Conservation (phyloP, 1,139 yeast species). For the Kodamaea arcana region DNA sequence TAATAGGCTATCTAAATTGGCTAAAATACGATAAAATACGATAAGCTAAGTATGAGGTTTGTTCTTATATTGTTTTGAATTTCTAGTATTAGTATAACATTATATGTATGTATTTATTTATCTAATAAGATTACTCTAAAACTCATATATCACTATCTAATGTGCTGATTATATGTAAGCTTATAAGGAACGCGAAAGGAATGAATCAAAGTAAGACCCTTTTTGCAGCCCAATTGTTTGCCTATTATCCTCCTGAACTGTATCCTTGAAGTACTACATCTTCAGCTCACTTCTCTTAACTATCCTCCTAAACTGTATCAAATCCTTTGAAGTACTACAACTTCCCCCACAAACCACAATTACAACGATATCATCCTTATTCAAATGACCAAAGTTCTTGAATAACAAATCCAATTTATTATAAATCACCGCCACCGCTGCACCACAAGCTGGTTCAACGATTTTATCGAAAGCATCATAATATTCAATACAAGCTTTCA, state of each 20-base stretch:
- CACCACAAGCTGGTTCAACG: slow-evolving; percentile 78
- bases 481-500: slow-evolving; percentile 46
- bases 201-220: too few relatives aligned
- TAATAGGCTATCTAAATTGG: too few relatives aligned
- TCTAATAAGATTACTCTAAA: too few relatives aligned
- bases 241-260: too few relatives aligned
- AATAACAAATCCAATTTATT: slow-evolving; percentile 31
- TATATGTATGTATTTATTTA: background rate
- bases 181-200: too few relatives aligned
- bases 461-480: slow-evolving; percentile 47
- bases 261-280: too few relatives aligned
- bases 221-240: too few relatives aligned
- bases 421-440: slow-evolving; percentile 53
- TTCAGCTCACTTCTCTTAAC: slow-evolving; percentile 13
- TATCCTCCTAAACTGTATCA: slow-evolving; percentile 12
- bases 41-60: too few relatives aligned
- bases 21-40: too few relatives aligned
- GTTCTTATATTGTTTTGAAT: too few relatives aligned
- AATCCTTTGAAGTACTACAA: slow-evolving; percentile 26
- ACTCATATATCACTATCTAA: too few relatives aligned
- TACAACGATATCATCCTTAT: slow-evolving; percentile 48
- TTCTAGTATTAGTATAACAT: background rate
- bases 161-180: too few relatives aligned
- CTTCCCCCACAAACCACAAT: slow-evolving; percentile 67
- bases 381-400: slow-evolving; percentile 27